Conservation (phyloP, 192 early-diverging fungal species). For the Phlyctochytrium planicorne region DNA sequence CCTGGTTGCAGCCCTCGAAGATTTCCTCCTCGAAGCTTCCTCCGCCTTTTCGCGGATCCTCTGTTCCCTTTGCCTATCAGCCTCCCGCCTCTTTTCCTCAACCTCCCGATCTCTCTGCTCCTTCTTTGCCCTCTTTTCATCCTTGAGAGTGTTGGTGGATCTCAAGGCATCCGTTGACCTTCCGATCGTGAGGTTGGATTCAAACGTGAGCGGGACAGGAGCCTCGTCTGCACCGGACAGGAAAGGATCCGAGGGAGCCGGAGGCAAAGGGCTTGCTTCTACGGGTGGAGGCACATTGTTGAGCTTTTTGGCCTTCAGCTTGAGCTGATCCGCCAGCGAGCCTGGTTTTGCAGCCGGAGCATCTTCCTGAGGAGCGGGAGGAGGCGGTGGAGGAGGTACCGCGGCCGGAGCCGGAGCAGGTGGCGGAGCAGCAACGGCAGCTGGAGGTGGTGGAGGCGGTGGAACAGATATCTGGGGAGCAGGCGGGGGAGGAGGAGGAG, state of each 20-base stretch:
- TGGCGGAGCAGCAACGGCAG: not conserved
- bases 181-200: not conserved
- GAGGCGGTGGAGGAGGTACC: not conserved
- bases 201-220: not conserved
- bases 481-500: not conserved
- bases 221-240: not conserved
- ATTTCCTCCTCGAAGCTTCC: not conserved
- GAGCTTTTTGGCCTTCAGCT: not conserved
- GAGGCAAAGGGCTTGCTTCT: not conserved
- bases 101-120: no score
- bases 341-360: not conserved
- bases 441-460: not conserved
- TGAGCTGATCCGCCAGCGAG: not conserved
- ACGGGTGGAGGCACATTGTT: no score
- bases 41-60: not conserved
- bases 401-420: not conserved
- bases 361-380: not conserved
- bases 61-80: not conserved
- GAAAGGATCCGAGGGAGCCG: not conserved
- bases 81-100: no score
- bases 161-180: not conserved
- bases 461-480: no score
- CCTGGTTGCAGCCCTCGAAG: not conserved
- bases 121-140: no score
- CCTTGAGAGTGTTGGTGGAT: not conserved